Evolutionary conservation across 768 basidiomycete genomes (phyloP).

Genomic region (Pleurotus ostreatus): DNA sequence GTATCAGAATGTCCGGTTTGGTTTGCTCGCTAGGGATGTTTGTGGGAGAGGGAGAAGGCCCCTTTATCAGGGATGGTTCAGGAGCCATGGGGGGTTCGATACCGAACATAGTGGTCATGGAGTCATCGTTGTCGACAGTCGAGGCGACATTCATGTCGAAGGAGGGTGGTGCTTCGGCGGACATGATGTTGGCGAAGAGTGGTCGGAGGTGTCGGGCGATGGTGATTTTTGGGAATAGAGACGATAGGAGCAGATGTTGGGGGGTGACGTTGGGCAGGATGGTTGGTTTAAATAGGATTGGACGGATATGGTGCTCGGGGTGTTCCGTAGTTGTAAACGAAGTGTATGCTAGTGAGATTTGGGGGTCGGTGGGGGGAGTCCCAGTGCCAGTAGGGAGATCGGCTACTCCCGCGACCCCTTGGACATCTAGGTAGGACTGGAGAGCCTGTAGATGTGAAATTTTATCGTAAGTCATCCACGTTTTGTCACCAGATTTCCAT

Average conservation of each 20-base stretch:
- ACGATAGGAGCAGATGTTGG: not conserved
- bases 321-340: not conserved
- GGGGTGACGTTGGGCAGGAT: not conserved
- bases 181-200: not conserved
- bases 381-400: not conserved
- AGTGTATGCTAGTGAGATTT: not conserved
- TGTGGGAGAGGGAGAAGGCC: not conserved
- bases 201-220: not conserved
- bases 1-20: not conserved
- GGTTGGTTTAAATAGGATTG: too few species aligned
- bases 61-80: not conserved
- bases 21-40: not conserved
- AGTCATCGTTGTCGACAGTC: not conserved
- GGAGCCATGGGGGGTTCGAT: not conserved
- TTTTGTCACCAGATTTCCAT: slow-evolving; percentile 30
- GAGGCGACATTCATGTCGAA: not conserved
- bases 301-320: too few species aligned
- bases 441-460: slow-evolving; percentile 9
- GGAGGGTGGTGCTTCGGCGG: not conserved
- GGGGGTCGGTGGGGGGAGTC: not conserved
- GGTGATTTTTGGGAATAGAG: not conserved
- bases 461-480: slow-evolving; percentile 26
- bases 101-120: not conserved
- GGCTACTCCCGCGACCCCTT: not conserved
- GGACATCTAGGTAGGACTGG: slow-evolving; percentile 1